Conservation (phyloP, 2,329 filamentous ascomycete genomes). For the Nannizziopsis barbatae region DNA sequence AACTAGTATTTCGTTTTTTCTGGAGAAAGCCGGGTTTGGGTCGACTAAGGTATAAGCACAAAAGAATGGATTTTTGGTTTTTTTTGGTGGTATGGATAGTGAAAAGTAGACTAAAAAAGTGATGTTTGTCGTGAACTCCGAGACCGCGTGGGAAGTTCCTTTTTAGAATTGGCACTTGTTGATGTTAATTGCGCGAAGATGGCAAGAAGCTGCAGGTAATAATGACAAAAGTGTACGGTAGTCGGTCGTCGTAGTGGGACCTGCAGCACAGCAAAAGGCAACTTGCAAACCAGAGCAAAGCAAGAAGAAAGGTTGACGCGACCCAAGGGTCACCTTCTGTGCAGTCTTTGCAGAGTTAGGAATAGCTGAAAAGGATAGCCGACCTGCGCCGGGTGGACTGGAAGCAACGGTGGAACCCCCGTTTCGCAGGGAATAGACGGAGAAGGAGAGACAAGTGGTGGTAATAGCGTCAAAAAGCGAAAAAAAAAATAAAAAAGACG, state of each 20-base stretch:
- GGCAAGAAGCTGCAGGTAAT: too few relatives aligned
- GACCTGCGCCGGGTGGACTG: constrained; percentile 5
- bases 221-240: too few relatives aligned
- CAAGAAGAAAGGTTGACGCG: constrained; percentile 8
- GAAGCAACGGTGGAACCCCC: constrained; percentile 11
- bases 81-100: too few relatives aligned
- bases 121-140: not conserved
- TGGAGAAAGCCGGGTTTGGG: constrained; percentile 6
- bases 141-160: not conserved
- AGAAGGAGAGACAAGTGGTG: constrained; percentile 1
- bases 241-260: too few relatives aligned
- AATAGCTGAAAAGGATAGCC: constrained; percentile 8
- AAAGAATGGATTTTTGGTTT: constrained; percentile 2
- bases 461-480: constrained; percentile 8
- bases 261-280: constrained; percentile 2
- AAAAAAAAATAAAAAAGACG: constrained; percentile 4
- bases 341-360: constrained; percentile 9
- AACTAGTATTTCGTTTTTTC: constrained; percentile 6
- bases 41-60: constrained; percentile 1
- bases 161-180: not conserved
- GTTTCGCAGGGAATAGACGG: constrained; percentile 9
- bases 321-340: constrained; percentile 2
- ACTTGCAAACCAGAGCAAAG: too few relatives aligned
- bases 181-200: too few relatives aligned
- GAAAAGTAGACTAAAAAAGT: too few relatives aligned